Percentiles rank a stretch among this genome's conserved stretches.
Evolutionary conservation across 768 basidiomycete species (phyloP).

Genomic region (Exsudoporus frostii): DNA sequence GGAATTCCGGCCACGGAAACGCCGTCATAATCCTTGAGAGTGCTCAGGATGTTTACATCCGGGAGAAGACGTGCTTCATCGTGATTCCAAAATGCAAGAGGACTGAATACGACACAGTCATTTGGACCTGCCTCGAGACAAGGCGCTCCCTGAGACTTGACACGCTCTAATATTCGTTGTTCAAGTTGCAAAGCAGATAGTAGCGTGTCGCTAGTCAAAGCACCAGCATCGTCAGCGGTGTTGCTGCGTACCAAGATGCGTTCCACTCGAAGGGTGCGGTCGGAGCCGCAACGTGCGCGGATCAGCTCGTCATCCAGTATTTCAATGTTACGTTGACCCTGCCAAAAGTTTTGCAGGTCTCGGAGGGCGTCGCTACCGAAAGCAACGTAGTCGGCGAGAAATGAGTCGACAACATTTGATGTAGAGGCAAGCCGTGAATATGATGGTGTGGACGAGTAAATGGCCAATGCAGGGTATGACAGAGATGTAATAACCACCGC

Average conservation of each 20-base stretch:
- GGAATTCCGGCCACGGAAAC: slow-evolving; percentile 60
- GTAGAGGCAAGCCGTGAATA: slow-evolving; percentile 53
- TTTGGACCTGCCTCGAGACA: slow-evolving; percentile 55
- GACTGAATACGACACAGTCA: slow-evolving; percentile 69
- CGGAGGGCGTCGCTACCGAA: slow-evolving; percentile 53
- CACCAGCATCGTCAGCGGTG: slow-evolving; percentile 41
- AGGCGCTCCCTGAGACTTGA: slow-evolving; percentile 39
- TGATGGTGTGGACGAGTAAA: slow-evolving; percentile 73
- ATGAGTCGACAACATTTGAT: slow-evolving; percentile 58
- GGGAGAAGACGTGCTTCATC: slow-evolving; percentile 50
- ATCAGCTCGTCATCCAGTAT: slow-evolving; percentile 68
- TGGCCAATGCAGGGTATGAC: slow-evolving; percentile 85
- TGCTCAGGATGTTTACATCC: slow-evolving; percentile 56
- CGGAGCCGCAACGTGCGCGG: slow-evolving; percentile 66
- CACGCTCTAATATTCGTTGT: slow-evolving; percentile 44
- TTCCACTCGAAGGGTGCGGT: slow-evolving; percentile 72
- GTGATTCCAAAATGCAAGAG: slow-evolving; percentile 72
- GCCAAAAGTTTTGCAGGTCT: slow-evolving; percentile 73
- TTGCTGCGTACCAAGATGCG: slow-evolving; percentile 66
- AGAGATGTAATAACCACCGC: slow-evolving; percentile 85
- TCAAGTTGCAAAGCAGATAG: slow-evolving; percentile 65
- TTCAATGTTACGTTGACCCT: slow-evolving; percentile 58
- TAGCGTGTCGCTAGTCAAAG: slow-evolving; percentile 60
- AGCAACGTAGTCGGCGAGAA: slow-evolving; percentile 51
- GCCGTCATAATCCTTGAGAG: slow-evolving; percentile 52